phyloP scores from a whole-genome alignment of 305 asterid genomes.

The Rubia balearica region DNA sequence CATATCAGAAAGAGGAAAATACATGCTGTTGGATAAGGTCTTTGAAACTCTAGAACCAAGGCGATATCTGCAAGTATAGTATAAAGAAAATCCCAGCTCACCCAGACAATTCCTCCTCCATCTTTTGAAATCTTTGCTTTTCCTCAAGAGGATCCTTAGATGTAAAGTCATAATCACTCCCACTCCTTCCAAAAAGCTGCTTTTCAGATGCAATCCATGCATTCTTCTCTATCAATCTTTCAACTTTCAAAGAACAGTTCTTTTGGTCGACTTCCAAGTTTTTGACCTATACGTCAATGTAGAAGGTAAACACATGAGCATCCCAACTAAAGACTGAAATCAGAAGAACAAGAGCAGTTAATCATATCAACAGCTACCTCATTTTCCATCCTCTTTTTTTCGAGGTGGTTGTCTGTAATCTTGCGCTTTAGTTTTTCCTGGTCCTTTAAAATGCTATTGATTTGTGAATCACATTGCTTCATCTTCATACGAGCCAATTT shows the following conservation, averaged over 20 bases:
- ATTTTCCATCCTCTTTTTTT: slow-evolving; percentile 87
- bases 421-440: slow-evolving; percentile 65
- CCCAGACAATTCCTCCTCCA: slow-evolving; percentile 89
- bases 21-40: slow-evolving; percentile 16
- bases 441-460: slow-evolving; percentile 62
- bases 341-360: slow-evolving; percentile 17
- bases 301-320: slow-evolving; percentile 8
- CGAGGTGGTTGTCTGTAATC: slow-evolving; percentile 68
- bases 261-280: slow-evolving; percentile 89
- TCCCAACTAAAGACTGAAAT: slow-evolving; percentile 13
- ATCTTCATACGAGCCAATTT: slow-evolving; percentile 64
- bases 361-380: slow-evolving; percentile 45
- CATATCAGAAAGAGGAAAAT: slow-evolving; percentile 20
- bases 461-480: slow-evolving; percentile 81
- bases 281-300: slow-evolving; percentile 49
- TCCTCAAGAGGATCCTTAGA: slow-evolving; percentile 69
- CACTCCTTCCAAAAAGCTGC: slow-evolving; percentile 81
- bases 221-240: slow-evolving; percentile 81
- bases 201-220: slow-evolving; percentile 94
- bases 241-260: slow-evolving; percentile 72
- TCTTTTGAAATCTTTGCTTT: slow-evolving; percentile 57
- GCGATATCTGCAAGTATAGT: background rate
- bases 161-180: slow-evolving; percentile 91
- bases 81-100: slow-evolving; percentile 27
- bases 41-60: background rate